Base-by-base conservation (phyloP, 2,329 filamentous ascomycete species). In the Pleoardoris graminearum region DNA sequence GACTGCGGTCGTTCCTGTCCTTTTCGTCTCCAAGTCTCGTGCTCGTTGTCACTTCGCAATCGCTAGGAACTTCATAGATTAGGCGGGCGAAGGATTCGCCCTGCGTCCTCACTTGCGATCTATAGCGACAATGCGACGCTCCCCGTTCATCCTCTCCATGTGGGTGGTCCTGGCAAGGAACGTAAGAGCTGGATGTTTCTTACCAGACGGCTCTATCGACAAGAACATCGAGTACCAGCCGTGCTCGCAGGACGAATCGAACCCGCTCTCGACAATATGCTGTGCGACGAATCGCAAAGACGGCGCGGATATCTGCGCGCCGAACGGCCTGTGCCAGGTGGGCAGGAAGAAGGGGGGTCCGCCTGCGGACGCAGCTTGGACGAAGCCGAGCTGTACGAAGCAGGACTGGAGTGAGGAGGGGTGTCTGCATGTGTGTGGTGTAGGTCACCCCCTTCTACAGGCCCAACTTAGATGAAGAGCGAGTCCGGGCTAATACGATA, bases 291-390 rank as follows among this genome's bases (percentile, higher is more conserved):
- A 51, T 16, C 23, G 48, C 7, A 37, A 29, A 10, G 33, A 37
- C 14, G 51, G 47, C 5, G 35, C 47, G n/a, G 51, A 54, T 54
- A 50, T 50, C 12, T 54, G 51, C 22, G 36, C 37, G 16, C 51
- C 51, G 17, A 54, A 54, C 43, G 51, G 51, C 10, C 27, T 54
- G 29, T 54, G 51, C 27, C 47, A 54, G 30, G 47, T 47, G 16
- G 51, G 51, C 10, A 16, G n/a, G 47, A 50, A 47, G 47, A 47
- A 50, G 47, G 47, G 42, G 12, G 29, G 37, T 16, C 38, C 19
- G 29, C 19, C 23, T 11, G 16, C n/a, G 19, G 46, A 47, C 8
- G 23, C 46, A 1, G 36, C 32, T 35, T 54, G 41, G 29, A 50
- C 42, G 30, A 54, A 54, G 30, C 47, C 51, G 42, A 37, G 42